Base-by-base conservation (phyloP, 73 alveolate species). In the Uronychia binucleata region DNA sequence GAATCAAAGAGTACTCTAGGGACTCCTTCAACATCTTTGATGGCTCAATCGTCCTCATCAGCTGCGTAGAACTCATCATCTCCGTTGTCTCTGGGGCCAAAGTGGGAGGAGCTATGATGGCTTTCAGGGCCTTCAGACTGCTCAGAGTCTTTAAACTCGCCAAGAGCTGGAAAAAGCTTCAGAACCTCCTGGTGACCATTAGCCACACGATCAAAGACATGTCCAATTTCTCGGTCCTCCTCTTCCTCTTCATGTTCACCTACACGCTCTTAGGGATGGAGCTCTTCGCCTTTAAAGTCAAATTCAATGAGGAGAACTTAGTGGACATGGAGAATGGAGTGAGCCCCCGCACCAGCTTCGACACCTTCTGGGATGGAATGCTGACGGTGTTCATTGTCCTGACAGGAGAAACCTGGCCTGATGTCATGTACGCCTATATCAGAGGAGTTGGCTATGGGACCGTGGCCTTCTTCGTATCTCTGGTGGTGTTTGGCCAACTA, bases 21-120 rank as follows among this genome's bases (percentile, higher is more conserved):
- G 95, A 90, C 31, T 30, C 33, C 19, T 59, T 90, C 80, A 90
- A 90, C 34, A 28, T 59, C 34, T 90, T 90, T 57, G 95, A 90
- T 59, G 78, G 75, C 11, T 0, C 28, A 0, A 32, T 86, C 1
- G 86, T 90, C n/a, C 75, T 74, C 59, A 33, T 85, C 31, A 46
- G 67, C 19, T 46, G n/a, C 5, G 19, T 46, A 11, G 67, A 88
- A 29, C 33, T 82, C 27, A 59, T 87, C 26, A 83, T 88, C 58
- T 77, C 77, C 31, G 30, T 34, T 1, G 46, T 84, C 26, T 79
- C 75, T 57, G 77, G 89, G 8, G 78, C 79, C 29, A 88, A 28
- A 11, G 78, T 78, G 8, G 34, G 84, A 28, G 90, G 90, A 33
- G 90, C 90, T n/a, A 83, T 83, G 27, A 35, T 86, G 19, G 91